Conservation (phyloP, 768 basidiomycete species). For the Sarcomyxa edulis region DNA sequence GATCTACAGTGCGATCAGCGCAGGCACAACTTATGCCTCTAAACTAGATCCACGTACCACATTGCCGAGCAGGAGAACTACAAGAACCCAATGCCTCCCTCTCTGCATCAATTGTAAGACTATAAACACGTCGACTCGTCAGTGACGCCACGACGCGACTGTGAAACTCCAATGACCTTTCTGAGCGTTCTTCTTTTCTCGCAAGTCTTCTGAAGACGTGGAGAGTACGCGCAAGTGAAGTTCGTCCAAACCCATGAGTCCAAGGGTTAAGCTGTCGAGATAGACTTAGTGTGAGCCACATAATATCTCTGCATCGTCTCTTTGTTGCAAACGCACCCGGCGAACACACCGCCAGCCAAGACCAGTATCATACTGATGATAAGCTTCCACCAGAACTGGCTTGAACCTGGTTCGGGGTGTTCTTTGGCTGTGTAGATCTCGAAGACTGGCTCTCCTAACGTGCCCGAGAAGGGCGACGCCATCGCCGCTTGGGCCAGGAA, state of each 20-base stretch:
- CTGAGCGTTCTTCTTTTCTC: constrained; percentile 64
- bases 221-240: constrained; percentile 85
- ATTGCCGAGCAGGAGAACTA: constrained; percentile 85
- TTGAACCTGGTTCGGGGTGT: constrained; percentile 31
- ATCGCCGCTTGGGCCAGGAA: neutral
- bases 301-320: no score
- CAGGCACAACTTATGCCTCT: no score
- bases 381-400: constrained; percentile 75
- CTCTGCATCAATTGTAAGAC: constrained; percentile 51
- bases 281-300: neutral
- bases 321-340: constrained; percentile 77
- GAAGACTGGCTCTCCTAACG: neutral
- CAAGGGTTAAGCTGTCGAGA: constrained; percentile 68
- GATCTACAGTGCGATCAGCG: constrained; percentile 43
- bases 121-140: constrained; percentile 18
- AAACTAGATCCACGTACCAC: constrained; percentile 55
- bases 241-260: constrained; percentile 91
- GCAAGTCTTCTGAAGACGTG: constrained; percentile 69
- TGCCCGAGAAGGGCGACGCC: constrained; percentile 4
- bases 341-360: constrained; percentile 84
- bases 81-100: constrained; percentile 91
- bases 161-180: constrained; percentile 43
- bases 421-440: neutral
- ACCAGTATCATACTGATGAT: constrained; percentile 65
- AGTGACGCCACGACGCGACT: no score